phyloP scores from a whole-genome alignment of 495 filamentous ascomycete species.

The Aspergillus baeticus region DNA sequence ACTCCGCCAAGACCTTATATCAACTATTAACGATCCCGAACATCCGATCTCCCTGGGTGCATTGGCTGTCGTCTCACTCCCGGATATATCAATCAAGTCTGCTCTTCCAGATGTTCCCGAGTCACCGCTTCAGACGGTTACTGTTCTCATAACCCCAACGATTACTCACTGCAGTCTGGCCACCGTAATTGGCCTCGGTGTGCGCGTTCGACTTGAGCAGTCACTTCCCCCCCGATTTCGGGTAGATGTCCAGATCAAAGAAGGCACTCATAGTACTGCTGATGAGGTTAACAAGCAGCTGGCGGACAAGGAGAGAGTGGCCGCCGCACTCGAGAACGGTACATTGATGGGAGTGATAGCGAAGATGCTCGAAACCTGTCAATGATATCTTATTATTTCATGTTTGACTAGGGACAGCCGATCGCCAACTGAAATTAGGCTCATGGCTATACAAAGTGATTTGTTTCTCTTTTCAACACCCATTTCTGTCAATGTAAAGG shows the following conservation, averaged over 20 bases:
- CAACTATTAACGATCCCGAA: slow-evolving; percentile 92
- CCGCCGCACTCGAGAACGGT: slow-evolving; percentile 90
- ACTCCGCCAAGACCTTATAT: slow-evolving; percentile 73
- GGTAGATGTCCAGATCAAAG: slow-evolving; percentile 89
- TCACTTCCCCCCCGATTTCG: slow-evolving; percentile 89
- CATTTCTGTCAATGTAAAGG: neutral
- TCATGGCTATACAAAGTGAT: neutral
- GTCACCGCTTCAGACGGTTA: slow-evolving; percentile 49
- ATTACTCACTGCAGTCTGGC: slow-evolving; percentile 96
- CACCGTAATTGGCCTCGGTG: slow-evolving; percentile 93
- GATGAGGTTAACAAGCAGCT: slow-evolving; percentile 96
- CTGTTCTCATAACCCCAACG: slow-evolving; percentile 83
- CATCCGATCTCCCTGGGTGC: slow-evolving; percentile 92
- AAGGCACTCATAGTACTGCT: slow-evolving; percentile 91
- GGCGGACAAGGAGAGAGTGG: slow-evolving; percentile 93
- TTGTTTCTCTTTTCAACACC: neutral
- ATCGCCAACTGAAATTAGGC: neutral
- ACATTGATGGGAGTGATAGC: slow-evolving; percentile 82
- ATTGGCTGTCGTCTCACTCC: slow-evolving; percentile 87
- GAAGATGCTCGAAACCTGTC: slow-evolving; percentile 90
- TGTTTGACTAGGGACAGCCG: neutral
- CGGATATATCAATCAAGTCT: slow-evolving; percentile 79
- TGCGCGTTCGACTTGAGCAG: slow-evolving; percentile 87
- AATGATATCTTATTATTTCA: slow-evolving; percentile 23
- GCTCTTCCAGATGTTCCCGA: slow-evolving; percentile 48